Percentiles rank a stretch among this genome's conserved stretches.
Evolutionary conservation across 2,329 filamentous ascomycete genomes (phyloP).

Genomic region (Nakataea oryzae): DNA sequence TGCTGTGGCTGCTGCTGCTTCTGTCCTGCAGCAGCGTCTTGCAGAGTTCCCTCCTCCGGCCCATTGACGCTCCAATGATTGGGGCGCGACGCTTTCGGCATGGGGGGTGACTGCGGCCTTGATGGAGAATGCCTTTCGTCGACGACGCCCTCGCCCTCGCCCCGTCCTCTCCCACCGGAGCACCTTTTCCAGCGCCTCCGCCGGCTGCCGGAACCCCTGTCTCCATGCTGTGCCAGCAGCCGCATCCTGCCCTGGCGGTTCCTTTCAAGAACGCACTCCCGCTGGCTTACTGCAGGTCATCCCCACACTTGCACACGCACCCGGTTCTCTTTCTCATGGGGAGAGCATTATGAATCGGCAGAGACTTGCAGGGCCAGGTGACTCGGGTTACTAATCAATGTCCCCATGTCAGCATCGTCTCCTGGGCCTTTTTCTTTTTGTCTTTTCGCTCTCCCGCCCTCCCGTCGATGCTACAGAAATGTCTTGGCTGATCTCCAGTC

Average conservation of each 20-base stretch:
- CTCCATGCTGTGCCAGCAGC: background rate
- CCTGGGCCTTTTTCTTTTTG: background rate
- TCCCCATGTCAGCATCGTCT: background rate
- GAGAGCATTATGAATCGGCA: background rate
- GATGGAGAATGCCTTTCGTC: background rate
- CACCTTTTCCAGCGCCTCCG: background rate
- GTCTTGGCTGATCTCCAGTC: background rate
- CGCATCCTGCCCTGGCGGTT: background rate
- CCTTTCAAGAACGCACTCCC: background rate
- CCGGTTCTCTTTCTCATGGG: background rate
- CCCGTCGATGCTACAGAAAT: background rate
- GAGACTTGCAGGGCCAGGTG: background rate
- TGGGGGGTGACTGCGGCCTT: background rate
- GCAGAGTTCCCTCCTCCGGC: background rate
- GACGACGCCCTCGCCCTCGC: no score
- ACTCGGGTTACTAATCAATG: background rate
- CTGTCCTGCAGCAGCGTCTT: background rate
- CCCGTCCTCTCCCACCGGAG: background rate
- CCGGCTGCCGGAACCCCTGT: background rate
- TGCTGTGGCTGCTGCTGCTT: background rate
- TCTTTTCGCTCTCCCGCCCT: background rate
- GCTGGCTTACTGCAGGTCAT: background rate
- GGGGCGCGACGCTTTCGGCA: background rate
- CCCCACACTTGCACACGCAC: no score
- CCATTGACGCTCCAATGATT: background rate